Evolutionary conservation across 331 rosid species (phyloP).

Genomic region (Telfairia occidentalis): DNA sequence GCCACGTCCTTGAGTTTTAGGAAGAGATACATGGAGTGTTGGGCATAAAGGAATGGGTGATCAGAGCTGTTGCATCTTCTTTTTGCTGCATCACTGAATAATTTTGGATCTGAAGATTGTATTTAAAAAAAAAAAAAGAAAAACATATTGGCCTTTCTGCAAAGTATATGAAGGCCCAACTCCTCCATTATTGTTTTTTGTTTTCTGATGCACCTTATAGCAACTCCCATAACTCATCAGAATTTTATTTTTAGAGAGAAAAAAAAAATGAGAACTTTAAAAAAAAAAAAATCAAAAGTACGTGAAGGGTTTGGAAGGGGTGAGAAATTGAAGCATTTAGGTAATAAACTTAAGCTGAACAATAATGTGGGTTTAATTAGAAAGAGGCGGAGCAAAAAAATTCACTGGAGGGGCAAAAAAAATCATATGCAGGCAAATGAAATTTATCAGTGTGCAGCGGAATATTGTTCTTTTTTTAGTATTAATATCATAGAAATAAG

Average conservation of each 20-base stretch:
- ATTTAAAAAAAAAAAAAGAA: not conserved
- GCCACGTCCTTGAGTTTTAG: not conserved
- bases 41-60: constrained; percentile 9
- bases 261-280: not conserved
- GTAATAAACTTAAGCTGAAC: too few relatives aligned
- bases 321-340: not conserved
- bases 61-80: not conserved
- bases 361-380: too few relatives aligned
- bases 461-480: too few relatives aligned
- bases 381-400: too few relatives aligned
- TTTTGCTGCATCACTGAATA: not conserved
- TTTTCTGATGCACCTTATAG: not conserved
- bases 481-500: too few relatives aligned
- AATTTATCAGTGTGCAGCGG: too few relatives aligned
- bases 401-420: too few relatives aligned
- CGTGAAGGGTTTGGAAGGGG: not conserved
- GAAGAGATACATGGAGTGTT: not conserved
- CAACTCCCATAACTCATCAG: not conserved
- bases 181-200: constrained; percentile 1
- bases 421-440: too few relatives aligned
- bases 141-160: not conserved
- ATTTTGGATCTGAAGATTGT: not conserved
- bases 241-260: not conserved
- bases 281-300: not conserved
- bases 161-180: not conserved